phyloP scores from a whole-genome alignment of 2,329 filamentous ascomycete genomes.

The Penicillium sp. region DNA sequence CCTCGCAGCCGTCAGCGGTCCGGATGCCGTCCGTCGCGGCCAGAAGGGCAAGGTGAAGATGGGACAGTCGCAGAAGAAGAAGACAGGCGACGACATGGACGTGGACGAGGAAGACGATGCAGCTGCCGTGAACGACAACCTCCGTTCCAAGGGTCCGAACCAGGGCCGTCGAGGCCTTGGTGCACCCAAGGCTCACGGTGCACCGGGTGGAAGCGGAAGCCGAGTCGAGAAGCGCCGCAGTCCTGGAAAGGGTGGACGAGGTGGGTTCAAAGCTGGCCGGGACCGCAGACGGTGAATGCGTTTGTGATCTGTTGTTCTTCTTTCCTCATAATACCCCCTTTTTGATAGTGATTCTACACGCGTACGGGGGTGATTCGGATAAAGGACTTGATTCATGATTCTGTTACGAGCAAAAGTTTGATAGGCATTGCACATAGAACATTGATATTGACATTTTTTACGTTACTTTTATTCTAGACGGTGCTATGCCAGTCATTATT shows the following conservation, averaged over 20 bases:
- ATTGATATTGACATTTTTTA: too few species aligned
- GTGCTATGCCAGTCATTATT: too few species aligned
- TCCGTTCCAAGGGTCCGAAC: slow-evolving; percentile 14
- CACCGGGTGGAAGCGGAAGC: slow-evolving; percentile 19
- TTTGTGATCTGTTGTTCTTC: too few species aligned
- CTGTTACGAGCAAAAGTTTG: too few species aligned
- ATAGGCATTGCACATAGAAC: too few species aligned
- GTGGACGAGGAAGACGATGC: slow-evolving; percentile 36
- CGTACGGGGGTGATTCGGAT: too few species aligned
- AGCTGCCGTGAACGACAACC: slow-evolving; percentile 15
- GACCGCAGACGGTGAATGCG: slow-evolving; percentile 1
- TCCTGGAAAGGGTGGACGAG: slow-evolving; percentile 19
- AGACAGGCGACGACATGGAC: slow-evolving; percentile 39
- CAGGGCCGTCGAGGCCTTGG: slow-evolving; percentile 22
- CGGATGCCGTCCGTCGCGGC: slow-evolving; percentile 53
- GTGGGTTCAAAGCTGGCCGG: slow-evolving; percentile 9
- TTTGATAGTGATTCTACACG: slow-evolving; percentile 1
- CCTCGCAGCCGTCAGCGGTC: slow-evolving; percentile 55
- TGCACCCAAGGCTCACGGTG: slow-evolving; percentile 23
- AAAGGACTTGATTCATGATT: too few species aligned
- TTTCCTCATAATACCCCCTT: too few species aligned
- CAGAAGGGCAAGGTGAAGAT: slow-evolving; percentile 58
- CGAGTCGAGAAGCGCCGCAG: slow-evolving; percentile 26
- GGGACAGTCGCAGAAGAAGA: slow-evolving; percentile 41
- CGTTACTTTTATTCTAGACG: too few species aligned